Evolutionary conservation across 1,284 basidiomycete species (phyloP).

Genomic region (Heterobasidion occidentale): DNA sequence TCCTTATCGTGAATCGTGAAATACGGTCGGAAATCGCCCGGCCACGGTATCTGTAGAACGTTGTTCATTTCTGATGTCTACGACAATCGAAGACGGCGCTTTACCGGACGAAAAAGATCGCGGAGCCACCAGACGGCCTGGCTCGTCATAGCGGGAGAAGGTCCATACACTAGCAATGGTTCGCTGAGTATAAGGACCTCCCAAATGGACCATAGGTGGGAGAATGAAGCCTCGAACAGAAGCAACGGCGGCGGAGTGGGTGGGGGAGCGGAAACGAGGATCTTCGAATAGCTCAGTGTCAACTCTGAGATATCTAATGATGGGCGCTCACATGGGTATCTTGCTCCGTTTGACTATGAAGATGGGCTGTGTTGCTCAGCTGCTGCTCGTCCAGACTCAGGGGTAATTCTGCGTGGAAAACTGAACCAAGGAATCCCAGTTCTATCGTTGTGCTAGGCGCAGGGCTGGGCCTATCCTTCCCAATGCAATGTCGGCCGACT

Average conservation of each 20-base stretch:
- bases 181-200: constrained; percentile 86
- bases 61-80: background rate
- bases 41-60: constrained; percentile 63
- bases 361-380: constrained; percentile 24
- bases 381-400: constrained; percentile 67
- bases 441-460: constrained; percentile 56
- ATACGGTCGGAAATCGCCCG: constrained; percentile 86
- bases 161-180: constrained; percentile 81
- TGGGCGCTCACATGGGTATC: constrained; percentile 29
- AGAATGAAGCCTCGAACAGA: constrained; percentile 69
- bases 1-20: constrained; percentile 95
- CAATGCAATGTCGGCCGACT: constrained; percentile 8
- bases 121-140: constrained; percentile 88
- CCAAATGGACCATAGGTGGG: constrained; percentile 91
- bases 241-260: constrained; percentile 62
- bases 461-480: constrained; percentile 67
- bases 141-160: constrained; percentile 75
- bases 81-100: constrained; percentile 11
- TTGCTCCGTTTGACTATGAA: constrained; percentile 20
- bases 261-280: constrained; percentile 72
- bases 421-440: constrained; percentile 74
- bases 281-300: constrained; percentile 29
- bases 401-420: constrained; percentile 70
- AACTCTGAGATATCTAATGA: too few relatives aligned
- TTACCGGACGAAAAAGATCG: constrained; percentile 80